Conservation (phyloP, 2,329 filamentous ascomycete species). For the Aspergillus tubingensis region DNA sequence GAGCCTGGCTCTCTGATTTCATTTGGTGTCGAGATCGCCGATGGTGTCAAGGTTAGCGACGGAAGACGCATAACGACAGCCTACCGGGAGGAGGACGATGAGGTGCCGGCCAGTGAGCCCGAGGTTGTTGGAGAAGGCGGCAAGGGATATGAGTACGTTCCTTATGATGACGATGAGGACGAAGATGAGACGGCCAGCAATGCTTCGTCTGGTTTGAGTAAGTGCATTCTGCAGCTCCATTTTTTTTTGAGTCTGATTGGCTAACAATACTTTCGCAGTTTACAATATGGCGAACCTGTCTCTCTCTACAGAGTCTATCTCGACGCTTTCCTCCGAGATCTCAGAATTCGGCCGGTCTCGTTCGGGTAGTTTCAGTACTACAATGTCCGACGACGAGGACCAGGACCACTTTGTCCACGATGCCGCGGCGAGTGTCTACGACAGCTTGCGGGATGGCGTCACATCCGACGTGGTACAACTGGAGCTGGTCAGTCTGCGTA, state of each 20-base stretch:
- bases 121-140: conserved; percentile 60
- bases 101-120: conserved; percentile 49
- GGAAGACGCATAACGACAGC: conserved; percentile 48
- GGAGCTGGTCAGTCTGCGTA: conserved; percentile 89
- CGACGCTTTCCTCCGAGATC: conserved; percentile 61
- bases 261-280: conserved; percentile 34
- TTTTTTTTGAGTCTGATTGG: neutral
- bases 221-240: conserved; percentile 11
- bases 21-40: conserved; percentile 71
- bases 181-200: conserved; percentile 67
- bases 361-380: conserved; percentile 71
- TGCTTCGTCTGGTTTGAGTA: conserved; percentile 45
- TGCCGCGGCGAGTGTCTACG: conserved; percentile 81
- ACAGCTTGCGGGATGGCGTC: conserved; percentile 73
- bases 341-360: conserved; percentile 57
- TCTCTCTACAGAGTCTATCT: conserved; percentile 59
- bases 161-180: conserved; percentile 67
- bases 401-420: conserved; percentile 78
- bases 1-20: conserved; percentile 76
- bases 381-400: conserved; percentile 64
- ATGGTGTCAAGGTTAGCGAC: conserved; percentile 53
- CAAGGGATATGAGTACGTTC: conserved; percentile 65
- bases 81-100: conserved; percentile 48
- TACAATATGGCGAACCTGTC: conserved; percentile 54
- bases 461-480: conserved; percentile 84